A percentile compares a stretch with the other conserved stretches of the same genome.
Conservation (phyloP, 2,329 filamentous ascomycete genomes). For the Esteya vermicola region DNA sequence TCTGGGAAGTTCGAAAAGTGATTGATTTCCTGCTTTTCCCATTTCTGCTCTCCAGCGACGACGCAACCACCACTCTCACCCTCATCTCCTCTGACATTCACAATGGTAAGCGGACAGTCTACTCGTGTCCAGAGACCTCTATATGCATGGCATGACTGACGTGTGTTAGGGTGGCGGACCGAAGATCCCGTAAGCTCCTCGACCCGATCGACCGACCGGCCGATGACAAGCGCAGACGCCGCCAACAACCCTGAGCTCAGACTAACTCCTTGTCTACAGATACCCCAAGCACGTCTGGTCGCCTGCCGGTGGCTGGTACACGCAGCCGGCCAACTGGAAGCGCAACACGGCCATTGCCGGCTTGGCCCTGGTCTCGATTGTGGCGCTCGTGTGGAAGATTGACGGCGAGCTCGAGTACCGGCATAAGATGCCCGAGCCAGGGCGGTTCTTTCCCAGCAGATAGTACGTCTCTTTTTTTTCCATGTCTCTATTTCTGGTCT, state of each 20-base stretch:
- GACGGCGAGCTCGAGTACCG: conserved; percentile 63
- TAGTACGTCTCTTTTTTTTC: conserved; percentile 40
- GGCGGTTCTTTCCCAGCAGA: conserved; percentile 73
- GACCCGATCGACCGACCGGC: background rate
- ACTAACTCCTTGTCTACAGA: too few relatives aligned
- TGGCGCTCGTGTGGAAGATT: conserved; percentile 50
- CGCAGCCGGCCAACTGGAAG: conserved; percentile 90
- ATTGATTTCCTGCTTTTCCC: background rate
- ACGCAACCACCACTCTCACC: background rate
- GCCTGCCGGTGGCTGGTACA: conserved; percentile 93
- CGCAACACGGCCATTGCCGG: conserved; percentile 51
- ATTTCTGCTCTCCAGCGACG: background rate
- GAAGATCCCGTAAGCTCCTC: conserved; percentile 35
- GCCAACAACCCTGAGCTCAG: too few relatives aligned
- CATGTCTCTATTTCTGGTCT: too few relatives aligned
- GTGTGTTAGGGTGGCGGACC: conserved; percentile 57
- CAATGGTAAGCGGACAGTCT: background rate
- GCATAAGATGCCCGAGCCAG: conserved; percentile 63
- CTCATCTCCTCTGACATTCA: background rate
- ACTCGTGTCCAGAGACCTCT: background rate
- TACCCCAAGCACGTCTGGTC: conserved; percentile 99
- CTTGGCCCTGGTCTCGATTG: conserved; percentile 40
- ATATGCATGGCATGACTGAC: conserved; percentile 14
- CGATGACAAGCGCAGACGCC: too few relatives aligned
- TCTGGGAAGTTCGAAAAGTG: background rate